Evolutionary conservation across 139 green algal species (phyloP).

Genomic region (Spirogloea muscicola): DNA sequence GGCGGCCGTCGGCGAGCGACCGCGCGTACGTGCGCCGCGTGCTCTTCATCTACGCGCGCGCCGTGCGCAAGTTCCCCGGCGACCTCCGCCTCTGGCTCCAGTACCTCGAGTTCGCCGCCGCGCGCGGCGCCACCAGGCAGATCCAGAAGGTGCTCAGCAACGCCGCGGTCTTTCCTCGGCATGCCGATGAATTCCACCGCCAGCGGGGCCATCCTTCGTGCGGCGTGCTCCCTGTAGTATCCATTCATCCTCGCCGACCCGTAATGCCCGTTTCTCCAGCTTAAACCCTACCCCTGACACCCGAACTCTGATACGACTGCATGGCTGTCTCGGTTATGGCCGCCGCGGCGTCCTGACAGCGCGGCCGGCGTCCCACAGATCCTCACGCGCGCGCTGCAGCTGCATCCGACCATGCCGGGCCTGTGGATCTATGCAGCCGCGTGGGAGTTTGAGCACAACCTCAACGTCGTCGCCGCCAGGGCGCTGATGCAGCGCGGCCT

Average conservation of each 20-base stretch:
- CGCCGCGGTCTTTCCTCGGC: too few species aligned
- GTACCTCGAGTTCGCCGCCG: slow-evolving; percentile 70
- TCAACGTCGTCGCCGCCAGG: slow-evolving; percentile 71
- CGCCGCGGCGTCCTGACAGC: too few species aligned
- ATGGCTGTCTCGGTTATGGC: too few species aligned
- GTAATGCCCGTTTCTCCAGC: too few species aligned
- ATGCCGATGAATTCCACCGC: too few species aligned
- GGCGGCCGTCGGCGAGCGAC: slow-evolving; percentile 50
- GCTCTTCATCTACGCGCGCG: slow-evolving; percentile 87
- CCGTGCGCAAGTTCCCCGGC: slow-evolving; percentile 76
- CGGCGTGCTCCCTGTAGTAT: too few species aligned
- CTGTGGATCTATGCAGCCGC: slow-evolving; percentile 84
- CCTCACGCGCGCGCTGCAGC: slow-evolving; percentile 72
- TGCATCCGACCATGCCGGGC: slow-evolving; percentile 71
- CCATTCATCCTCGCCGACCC: too few species aligned
- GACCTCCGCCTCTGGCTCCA: slow-evolving; percentile 80
- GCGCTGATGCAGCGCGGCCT: slow-evolving; percentile 89
- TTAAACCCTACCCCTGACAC: too few species aligned
- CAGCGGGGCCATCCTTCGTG: too few species aligned
- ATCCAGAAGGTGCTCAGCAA: slow-evolving; percentile 47
- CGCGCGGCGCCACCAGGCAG: slow-evolving; percentile 4
- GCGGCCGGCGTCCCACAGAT: slow-evolving; percentile 50
- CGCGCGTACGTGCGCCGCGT: slow-evolving; percentile 64
- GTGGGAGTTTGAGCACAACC: slow-evolving; percentile 82
- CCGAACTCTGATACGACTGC: too few species aligned